phyloP scores from a whole-genome alignment of 148 eudicot genomes.

The Amaranthus cruentus region DNA sequence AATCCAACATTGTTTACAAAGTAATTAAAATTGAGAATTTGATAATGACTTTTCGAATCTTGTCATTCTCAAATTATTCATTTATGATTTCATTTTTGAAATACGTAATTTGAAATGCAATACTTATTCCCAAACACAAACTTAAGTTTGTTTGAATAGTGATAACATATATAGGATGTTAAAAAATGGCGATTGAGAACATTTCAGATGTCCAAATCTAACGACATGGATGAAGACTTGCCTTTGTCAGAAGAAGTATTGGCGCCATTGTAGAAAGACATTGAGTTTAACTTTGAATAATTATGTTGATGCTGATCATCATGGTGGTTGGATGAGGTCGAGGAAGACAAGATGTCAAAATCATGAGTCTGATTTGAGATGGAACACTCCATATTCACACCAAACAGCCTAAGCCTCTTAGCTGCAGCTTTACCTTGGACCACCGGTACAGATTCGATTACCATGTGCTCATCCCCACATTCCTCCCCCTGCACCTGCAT shows the following conservation, averaged over 20 bases:
- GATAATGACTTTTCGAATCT: too few relatives aligned
- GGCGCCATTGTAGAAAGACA: background rate
- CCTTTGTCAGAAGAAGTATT: conserved; percentile 24
- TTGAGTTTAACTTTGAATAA: background rate
- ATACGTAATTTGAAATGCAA: background rate
- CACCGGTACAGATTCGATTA: conserved; percentile 70
- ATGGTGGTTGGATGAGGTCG: conserved; percentile 7
- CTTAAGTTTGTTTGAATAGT: background rate
- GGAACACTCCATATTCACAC: conserved; percentile 92
- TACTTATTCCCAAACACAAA: background rate
- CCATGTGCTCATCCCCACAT: conserved; percentile 28
- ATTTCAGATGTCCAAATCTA: conserved; percentile 45
- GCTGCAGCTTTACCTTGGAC: conserved; percentile 67
- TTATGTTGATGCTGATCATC: conserved; percentile 4
- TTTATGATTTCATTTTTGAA: background rate
- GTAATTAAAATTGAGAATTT: too few relatives aligned
- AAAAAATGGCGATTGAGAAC: too few relatives aligned
- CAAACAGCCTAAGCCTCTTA: conserved; percentile 78
- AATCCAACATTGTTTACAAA: too few relatives aligned
- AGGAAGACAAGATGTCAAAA: conserved; percentile 24
- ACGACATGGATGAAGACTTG: conserved; percentile 43
- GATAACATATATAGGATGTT: too few relatives aligned
- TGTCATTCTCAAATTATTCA: background rate
- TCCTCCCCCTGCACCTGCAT: conserved; percentile 9
- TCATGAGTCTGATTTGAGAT: conserved; percentile 34